Evolutionary conservation across 2,329 filamentous ascomycete species (phyloP).

Genomic region (Fusarium bactridioides): DNA sequence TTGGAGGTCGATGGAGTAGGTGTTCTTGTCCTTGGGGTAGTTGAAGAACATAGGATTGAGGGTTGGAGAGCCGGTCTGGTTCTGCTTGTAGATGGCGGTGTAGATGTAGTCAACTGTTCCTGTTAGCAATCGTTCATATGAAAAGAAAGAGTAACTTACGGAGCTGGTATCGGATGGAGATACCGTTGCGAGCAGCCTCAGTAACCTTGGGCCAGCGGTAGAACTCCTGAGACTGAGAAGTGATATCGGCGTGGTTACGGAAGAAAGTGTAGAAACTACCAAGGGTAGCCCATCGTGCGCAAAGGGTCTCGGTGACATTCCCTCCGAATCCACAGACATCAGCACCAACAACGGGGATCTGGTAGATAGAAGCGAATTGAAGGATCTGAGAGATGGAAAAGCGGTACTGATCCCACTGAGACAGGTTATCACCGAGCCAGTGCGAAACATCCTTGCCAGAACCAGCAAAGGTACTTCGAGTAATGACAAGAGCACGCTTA

Average conservation of each 20-base stretch:
- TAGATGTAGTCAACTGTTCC: constrained; percentile 73
- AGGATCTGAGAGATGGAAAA: constrained; percentile 66
- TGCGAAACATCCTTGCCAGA: constrained; percentile 70
- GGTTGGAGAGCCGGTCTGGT: constrained; percentile 67
- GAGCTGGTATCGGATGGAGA: constrained; percentile 73
- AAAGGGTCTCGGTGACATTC: constrained; percentile 52
- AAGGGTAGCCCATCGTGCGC: constrained; percentile 66
- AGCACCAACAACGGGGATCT: constrained; percentile 72
- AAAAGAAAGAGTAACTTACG: constrained; percentile 29
- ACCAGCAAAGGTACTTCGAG: constrained; percentile 78
- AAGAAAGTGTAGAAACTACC: constrained; percentile 75
- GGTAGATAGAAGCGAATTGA: constrained; percentile 70
- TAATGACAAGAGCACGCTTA: constrained; percentile 75
- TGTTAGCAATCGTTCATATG: background rate
- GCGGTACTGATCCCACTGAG: constrained; percentile 65
- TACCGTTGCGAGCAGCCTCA: constrained; percentile 69
- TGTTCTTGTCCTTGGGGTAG: constrained; percentile 61
- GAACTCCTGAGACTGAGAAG: constrained; percentile 63
- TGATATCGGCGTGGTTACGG: constrained; percentile 67
- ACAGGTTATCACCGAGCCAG: constrained; percentile 61
- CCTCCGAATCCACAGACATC: constrained; percentile 81
- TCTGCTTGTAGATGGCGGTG: constrained; percentile 71
- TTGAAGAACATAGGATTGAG: constrained; percentile 76
- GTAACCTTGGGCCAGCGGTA: constrained; percentile 72
- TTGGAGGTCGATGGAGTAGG: constrained; percentile 56